These are phyloP conservation scores for Botrytis hyacinthi DNA, from an alignment of 2,329 filamentous ascomycete species.

Conservation along the genomic window DNA sequence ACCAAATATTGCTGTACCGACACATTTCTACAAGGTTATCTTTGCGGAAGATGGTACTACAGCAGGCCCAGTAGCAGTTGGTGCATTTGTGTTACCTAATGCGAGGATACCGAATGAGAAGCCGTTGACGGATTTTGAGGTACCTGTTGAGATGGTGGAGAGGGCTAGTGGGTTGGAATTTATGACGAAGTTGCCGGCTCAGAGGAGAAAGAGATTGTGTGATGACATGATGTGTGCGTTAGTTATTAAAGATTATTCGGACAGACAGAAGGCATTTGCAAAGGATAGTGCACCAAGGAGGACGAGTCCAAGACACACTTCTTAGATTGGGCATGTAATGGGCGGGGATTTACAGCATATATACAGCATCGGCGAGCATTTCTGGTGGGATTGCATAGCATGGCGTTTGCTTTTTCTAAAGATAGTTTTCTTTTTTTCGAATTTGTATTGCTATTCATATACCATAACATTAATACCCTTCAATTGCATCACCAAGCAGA, in stretches of 20 bases:
- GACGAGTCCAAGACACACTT: constrained; percentile 35
- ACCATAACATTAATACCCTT: constrained; percentile 23
- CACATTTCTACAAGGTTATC: constrained; percentile 99
- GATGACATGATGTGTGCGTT: constrained; percentile 82
- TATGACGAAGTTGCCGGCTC: constrained; percentile 70
- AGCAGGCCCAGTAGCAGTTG: constrained; percentile 77
- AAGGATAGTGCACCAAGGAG: constrained; percentile 34
- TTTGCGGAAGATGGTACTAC: constrained; percentile 79
- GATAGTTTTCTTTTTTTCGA: not conserved
- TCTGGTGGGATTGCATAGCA: constrained; percentile 24
- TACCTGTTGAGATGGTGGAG: constrained; percentile 89
- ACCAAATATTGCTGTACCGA: constrained; percentile 92
- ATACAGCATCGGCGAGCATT: constrained; percentile 7
- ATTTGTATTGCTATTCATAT: constrained; percentile 15
- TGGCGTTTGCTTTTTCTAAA: constrained; percentile 23
- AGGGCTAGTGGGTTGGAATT: constrained; percentile 91
- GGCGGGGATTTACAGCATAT: constrained; percentile 24
- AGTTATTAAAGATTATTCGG: constrained; percentile 74
- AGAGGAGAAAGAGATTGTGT: constrained; percentile 76
- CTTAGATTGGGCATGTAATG: constrained; percentile 23
- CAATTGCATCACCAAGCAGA: not conserved
- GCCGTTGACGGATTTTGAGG: constrained; percentile 87
- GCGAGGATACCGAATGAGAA: constrained; percentile 84
- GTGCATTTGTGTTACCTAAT: constrained; percentile 94
- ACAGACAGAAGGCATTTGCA: constrained; percentile 57